These are phyloP conservation scores for Uncinocarpus reesii DNA, from an alignment of 2,329 filamentous ascomycete species.

Conservation along the genomic window DNA sequence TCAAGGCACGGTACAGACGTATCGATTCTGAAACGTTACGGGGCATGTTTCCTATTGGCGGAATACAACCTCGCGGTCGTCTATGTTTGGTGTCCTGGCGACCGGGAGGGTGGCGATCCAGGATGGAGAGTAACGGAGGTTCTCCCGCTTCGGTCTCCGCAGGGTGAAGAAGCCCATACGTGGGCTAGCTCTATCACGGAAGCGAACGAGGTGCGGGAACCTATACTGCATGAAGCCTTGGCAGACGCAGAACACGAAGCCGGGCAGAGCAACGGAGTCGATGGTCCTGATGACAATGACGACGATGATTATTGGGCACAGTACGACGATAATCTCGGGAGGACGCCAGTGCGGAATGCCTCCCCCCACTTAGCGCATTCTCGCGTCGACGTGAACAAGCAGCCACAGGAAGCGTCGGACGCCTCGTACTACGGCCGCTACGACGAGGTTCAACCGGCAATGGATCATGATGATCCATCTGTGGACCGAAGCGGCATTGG, in stretches of 20 bases:
- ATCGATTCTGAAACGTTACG: slow-evolving; percentile 54
- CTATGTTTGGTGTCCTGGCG: slow-evolving; percentile 52
- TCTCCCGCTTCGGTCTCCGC: slow-evolving; percentile 40
- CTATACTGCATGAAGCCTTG: slow-evolving; percentile 30
- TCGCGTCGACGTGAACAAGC: slow-evolving; percentile 24
- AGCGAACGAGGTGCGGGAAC: slow-evolving; percentile 42
- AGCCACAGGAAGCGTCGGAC: slow-evolving; percentile 37
- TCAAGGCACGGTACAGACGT: slow-evolving; percentile 46
- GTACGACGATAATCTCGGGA: slow-evolving; percentile 48
- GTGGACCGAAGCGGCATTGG: slow-evolving; percentile 41
- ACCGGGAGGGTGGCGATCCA: slow-evolving; percentile 43
- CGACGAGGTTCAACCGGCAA: slow-evolving; percentile 52
- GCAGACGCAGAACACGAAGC: slow-evolving; percentile 21
- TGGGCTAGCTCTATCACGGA: slow-evolving; percentile 48
- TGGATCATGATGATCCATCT: slow-evolving; percentile 53
- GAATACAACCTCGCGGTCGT: slow-evolving; percentile 47
- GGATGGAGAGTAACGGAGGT: slow-evolving; percentile 53
- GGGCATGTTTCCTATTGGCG: slow-evolving; percentile 41
- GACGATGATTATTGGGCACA: slow-evolving; percentile 57
- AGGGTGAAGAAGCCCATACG: slow-evolving; percentile 40
- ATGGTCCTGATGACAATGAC: slow-evolving; percentile 43
- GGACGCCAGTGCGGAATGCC: slow-evolving; percentile 39
- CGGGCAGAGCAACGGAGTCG: slow-evolving; percentile 18
- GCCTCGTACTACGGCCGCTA: slow-evolving; percentile 53
- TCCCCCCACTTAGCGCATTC: slow-evolving; percentile 24